Conservation (phyloP, 371 early-diverging fungal genomes). For the Fennellomyces sp. region DNA sequence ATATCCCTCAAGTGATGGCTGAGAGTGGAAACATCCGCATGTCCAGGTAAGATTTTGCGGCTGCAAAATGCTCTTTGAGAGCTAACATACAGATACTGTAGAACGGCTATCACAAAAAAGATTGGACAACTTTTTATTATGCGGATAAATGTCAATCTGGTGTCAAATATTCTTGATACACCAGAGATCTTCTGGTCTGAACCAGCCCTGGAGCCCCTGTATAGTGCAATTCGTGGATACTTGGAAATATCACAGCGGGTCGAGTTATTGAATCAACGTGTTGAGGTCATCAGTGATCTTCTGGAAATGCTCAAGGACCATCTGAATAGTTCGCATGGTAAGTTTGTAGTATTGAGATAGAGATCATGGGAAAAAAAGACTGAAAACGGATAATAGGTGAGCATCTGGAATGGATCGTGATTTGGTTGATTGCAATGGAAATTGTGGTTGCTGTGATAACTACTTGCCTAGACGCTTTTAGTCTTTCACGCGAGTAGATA, state of each 20-base stretch:
- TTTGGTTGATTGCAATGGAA: slow-evolving; percentile 80
- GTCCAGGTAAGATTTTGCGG: slow-evolving; percentile 65
- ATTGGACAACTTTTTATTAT: slow-evolving; percentile 80
- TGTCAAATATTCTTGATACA: slow-evolving; percentile 81
- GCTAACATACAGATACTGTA: too few species aligned
- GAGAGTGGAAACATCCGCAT: slow-evolving; percentile 80
- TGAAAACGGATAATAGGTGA: slow-evolving; percentile 45
- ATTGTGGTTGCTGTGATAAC: slow-evolving; percentile 82
- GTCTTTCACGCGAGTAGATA: slow-evolving; percentile 37
- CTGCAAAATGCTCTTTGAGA: too few species aligned
- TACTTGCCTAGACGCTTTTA: slow-evolving; percentile 74
- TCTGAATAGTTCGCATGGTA: slow-evolving; percentile 68
- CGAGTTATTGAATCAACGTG: slow-evolving; percentile 56
- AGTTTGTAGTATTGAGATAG: neutral
- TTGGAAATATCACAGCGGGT: slow-evolving; percentile 87
- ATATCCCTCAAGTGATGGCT: slow-evolving; percentile 84
- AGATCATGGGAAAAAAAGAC: neutral
- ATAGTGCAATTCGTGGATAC: slow-evolving; percentile 76
- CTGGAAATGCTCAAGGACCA: slow-evolving; percentile 89
- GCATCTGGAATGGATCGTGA: slow-evolving; percentile 85
- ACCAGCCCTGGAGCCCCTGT: slow-evolving; percentile 79
- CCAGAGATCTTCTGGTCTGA: slow-evolving; percentile 92
- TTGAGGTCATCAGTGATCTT: slow-evolving; percentile 73
- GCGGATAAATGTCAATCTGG: slow-evolving; percentile 89
- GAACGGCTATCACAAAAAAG: slow-evolving; percentile 65